phyloP scores from a whole-genome alignment of 306 rosid genomes.

The Dicorynia guianensis region DNA sequence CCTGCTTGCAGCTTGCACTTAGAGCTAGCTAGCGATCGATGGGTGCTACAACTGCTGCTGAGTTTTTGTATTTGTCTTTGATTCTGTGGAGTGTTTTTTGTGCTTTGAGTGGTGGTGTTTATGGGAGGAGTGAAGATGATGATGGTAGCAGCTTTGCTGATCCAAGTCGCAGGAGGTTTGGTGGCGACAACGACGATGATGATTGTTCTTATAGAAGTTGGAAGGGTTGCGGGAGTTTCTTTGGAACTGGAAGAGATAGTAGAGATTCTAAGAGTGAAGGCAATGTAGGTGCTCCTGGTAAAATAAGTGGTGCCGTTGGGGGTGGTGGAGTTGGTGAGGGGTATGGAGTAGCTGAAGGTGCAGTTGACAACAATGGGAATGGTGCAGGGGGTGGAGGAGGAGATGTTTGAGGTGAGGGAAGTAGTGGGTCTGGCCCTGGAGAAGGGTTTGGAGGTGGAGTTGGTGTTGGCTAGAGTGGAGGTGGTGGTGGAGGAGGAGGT shows the following conservation, averaged over 20 bases:
- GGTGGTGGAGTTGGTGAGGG: conserved; percentile 25
- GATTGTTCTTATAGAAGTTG: conserved; percentile 47
- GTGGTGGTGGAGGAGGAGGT: not conserved
- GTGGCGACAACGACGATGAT: conserved; percentile 24
- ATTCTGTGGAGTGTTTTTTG: conserved; percentile 30
- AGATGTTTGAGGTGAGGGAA: too few species aligned
- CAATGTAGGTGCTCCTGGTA: not conserved
- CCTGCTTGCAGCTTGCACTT: not conserved
- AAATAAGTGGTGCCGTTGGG: not conserved
- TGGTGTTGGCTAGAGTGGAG: not conserved
- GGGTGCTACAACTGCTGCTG: conserved; percentile 28
- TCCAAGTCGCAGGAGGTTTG: conserved; percentile 45
- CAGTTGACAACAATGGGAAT: not conserved
- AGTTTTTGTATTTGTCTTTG: conserved; percentile 31
- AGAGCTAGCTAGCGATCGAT: conserved; percentile 30
- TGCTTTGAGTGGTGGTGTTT: conserved; percentile 44
- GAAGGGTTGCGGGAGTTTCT: conserved; percentile 62
- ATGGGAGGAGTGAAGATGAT: conserved; percentile 37
- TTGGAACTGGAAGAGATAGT: conserved; percentile 34
- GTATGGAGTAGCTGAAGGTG: conserved; percentile 26
- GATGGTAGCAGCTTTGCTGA: conserved; percentile 32
- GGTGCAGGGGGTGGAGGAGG: conserved; percentile 27
- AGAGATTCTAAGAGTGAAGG: conserved; percentile 19
- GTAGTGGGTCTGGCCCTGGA: conserved; percentile 48
- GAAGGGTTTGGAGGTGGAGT: not conserved